Conservation (phyloP, 225 moss, liverwort and hornwort genomes). For the Rhytidiadelphus loreus region DNA sequence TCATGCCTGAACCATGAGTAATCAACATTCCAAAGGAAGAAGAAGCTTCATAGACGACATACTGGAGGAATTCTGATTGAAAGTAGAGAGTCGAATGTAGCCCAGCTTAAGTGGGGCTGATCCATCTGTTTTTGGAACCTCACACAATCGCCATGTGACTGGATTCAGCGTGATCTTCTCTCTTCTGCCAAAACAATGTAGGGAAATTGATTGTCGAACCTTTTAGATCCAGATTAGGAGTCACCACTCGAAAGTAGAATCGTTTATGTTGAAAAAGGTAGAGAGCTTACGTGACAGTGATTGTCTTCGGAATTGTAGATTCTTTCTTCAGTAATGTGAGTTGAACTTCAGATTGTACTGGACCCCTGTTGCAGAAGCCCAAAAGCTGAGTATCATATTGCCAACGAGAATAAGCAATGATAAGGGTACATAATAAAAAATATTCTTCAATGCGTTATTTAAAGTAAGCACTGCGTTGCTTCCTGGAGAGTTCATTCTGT, state of each 20-base stretch:
- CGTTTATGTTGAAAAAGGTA: neutral
- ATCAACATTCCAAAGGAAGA: neutral
- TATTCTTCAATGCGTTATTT: neutral
- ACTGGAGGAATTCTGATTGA: constrained; percentile 97
- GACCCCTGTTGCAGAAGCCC: constrained; percentile 51
- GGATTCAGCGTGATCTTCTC: constrained; percentile 91
- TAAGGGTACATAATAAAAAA: neutral
- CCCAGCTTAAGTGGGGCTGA: constrained; percentile 63
- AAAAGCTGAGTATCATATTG: neutral
- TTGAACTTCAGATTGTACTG: constrained; percentile 77
- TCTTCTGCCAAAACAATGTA: constrained; percentile 41
- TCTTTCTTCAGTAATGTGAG: constrained; percentile 65
- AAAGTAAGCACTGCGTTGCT: neutral
- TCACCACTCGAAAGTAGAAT: neutral
- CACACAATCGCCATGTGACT: constrained; percentile 89
- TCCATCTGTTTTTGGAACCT: constrained; percentile 42
- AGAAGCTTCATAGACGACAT: neutral
- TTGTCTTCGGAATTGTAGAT: constrained; percentile 43
- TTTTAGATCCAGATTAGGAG: neutral
- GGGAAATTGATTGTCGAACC: neutral
- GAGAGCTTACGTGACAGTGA: constrained; percentile 67
- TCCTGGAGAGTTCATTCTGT: neutral
- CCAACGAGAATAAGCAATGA: neutral
- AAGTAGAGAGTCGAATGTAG: constrained; percentile 89
- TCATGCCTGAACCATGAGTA: neutral